Evolutionary conservation across 2,329 filamentous ascomycete species (phyloP).

Genomic region (Aspergillus intermedius): DNA sequence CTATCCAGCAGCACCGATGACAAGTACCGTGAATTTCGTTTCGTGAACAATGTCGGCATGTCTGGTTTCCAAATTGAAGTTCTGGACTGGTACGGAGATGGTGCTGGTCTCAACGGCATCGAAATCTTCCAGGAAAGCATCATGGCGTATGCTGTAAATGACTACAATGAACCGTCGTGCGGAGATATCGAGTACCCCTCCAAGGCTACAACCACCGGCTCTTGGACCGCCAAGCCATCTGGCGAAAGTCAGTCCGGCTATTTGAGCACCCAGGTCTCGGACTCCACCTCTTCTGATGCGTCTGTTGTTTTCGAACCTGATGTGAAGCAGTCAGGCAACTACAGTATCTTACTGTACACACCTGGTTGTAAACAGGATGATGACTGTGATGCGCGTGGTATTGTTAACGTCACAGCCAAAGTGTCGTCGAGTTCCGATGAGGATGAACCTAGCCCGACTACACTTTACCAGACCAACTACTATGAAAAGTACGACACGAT

Average conservation of each 20-base stretch:
- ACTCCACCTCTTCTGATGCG: constrained; percentile 52
- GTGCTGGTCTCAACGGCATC: constrained; percentile 78
- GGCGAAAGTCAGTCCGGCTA: constrained; percentile 68
- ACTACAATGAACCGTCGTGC: constrained; percentile 85
- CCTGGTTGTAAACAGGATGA: constrained; percentile 79
- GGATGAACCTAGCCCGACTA: constrained; percentile 49
- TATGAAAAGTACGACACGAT: constrained; percentile 96
- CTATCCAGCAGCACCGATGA: constrained; percentile 63
- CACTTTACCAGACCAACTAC: constrained; percentile 84
- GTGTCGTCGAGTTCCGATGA: constrained; percentile 49
- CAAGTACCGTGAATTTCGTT: constrained; percentile 79
- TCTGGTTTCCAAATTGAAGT: constrained; percentile 78
- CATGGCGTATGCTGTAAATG: constrained; percentile 73
- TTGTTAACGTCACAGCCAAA: constrained; percentile 71
- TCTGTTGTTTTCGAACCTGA: constrained; percentile 67
- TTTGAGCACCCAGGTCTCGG: constrained; percentile 60
- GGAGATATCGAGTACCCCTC: constrained; percentile 59
- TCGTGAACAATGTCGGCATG: constrained; percentile 86
- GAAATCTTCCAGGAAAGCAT: constrained; percentile 84
- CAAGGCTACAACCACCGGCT: constrained; percentile 61
- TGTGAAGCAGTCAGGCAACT: constrained; percentile 83
- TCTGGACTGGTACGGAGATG: constrained; percentile 76
- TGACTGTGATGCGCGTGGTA: constrained; percentile 68
- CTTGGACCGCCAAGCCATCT: constrained; percentile 66
- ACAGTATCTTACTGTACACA: constrained; percentile 84